Evolutionary conservation across 179 eudicot genomes (phyloP), one percentile per base, ranked within the genome.

Genomic region (Corrigiola litoralis): DNA sequence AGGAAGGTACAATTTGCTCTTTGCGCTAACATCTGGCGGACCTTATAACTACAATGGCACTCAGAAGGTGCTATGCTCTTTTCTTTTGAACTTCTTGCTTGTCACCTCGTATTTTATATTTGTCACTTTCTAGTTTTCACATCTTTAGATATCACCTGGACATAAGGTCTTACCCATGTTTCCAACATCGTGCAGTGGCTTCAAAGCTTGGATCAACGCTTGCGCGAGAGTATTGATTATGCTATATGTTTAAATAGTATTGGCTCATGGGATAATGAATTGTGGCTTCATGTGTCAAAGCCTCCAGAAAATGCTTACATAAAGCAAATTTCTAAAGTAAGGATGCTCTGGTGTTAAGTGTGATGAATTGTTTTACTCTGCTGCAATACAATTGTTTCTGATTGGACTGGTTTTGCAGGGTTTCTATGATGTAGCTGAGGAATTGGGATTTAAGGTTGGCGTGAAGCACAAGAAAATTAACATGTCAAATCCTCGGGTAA

Each of bases 1-100:
- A 77, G 99, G 97, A 69, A 83, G 85, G 67, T 90, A 94, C 81
- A 94, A 94, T 75, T 69, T 94, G 63, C 96, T 94, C 66, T 94
- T 94, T 80, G 99, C 87, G 46, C 82, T 94, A 49, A 94, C 99
- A 29, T 87, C 99, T 79, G 99, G 91, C 74, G 99, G 99, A 61
- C 99, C 99, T 61, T 94, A 90, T 69, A 94, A 94, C 81, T 94
- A 87, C 75, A 86, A 90, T 68, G 99, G 99, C 70, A 94, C 99
- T 53, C 81, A 87, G 11, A 94, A 87, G 97, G 99, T 94, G 68
- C 65, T 47, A 14, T 13, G 36, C 58, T 74, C 65, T 38, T 29
- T 61, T n/a, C 33, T 51, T 14, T 29, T 28, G 17, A 17, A 37
- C 6, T 44, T 53, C 72, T 64, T 34, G 28, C 57, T 11, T 61